These are phyloP conservation scores for Trichosporon sp. DNA, from an alignment of 1,284 basidiomycete species.

Conservation along the genomic window DNA sequence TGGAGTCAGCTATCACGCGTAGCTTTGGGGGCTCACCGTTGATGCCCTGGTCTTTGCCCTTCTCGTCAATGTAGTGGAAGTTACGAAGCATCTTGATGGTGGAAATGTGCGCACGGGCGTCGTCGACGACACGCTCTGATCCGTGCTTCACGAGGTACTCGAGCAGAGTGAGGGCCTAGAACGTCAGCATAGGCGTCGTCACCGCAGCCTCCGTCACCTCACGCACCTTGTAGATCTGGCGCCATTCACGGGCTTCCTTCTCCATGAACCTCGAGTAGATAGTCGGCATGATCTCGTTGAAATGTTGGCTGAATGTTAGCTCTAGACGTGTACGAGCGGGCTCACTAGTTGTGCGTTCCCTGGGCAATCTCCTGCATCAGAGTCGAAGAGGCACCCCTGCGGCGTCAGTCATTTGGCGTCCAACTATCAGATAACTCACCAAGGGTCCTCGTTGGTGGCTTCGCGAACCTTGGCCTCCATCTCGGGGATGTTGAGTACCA, in stretches of 20 bases:
- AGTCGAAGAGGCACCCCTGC: conserved; percentile 94
- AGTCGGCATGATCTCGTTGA: conserved; percentile 99
- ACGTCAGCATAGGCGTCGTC: background rate
- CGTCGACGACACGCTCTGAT: conserved; percentile 96
- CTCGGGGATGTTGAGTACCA: conserved; percentile 76
- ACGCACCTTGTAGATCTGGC: conserved; percentile 94
- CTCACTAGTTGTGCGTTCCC: conserved; percentile 42
- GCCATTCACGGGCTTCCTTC: conserved; percentile 96
- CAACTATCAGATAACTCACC: conserved; percentile 56
- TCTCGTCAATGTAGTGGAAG: conserved; percentile 98
- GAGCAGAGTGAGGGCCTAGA: conserved; percentile 80
- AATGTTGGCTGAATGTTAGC: conserved; percentile 69
- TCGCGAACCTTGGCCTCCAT: conserved; percentile 97
- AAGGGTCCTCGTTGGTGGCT: conserved; percentile 96
- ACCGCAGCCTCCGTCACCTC: background rate
- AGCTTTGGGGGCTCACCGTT: conserved; percentile 62
- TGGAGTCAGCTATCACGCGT: background rate
- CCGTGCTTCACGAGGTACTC: conserved; percentile 97
- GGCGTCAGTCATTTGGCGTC: background rate
- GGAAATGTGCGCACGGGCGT: conserved; percentile 87
- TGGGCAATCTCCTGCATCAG: conserved; percentile 95
- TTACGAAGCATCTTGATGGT: conserved; percentile 97
- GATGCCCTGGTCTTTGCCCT: conserved; percentile 97
- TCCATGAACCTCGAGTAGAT: conserved; percentile 96
- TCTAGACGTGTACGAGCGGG: background rate